Evolutionary conservation across 140 eudicot genomes (phyloP).

Genomic region (Oenanthe javanica): DNA sequence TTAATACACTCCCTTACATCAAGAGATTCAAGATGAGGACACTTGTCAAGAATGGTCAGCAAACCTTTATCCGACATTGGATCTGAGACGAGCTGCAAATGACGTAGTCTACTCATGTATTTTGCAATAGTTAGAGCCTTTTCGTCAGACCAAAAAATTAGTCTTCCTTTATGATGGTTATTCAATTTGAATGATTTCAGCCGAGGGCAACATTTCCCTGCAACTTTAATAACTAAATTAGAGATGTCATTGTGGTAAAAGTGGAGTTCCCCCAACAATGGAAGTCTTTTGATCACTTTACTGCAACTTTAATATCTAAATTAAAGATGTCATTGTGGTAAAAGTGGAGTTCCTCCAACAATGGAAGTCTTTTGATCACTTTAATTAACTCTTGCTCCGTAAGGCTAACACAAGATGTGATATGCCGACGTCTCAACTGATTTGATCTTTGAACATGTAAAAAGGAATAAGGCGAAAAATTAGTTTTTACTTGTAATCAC

Average conservation of each 20-base stretch:
- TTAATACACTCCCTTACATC: conserved; percentile 43
- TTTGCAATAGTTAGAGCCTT: conserved; percentile 51
- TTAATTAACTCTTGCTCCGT: conserved; percentile 18
- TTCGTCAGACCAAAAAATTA: conserved; percentile 14
- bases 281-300: too few species aligned
- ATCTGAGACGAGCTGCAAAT: conserved; percentile 44
- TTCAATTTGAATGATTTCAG: conserved; percentile 46
- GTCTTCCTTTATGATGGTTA: conserved; percentile 2
- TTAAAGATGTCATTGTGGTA: conserved; percentile 10
- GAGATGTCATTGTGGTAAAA: conserved; percentile 19
- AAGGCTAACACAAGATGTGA: conserved; percentile 20
- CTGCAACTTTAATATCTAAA: conserved; percentile 28
- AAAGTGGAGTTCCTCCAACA: conserved; percentile 45
- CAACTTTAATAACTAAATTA: conserved; percentile 22
- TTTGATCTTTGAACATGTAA: conserved; percentile 20
- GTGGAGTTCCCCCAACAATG: too few species aligned
- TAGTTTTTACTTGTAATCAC: neutral
- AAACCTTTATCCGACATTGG: conserved; percentile 41
- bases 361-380: conserved; percentile 30
- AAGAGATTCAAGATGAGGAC: conserved; percentile 60
- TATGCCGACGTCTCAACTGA: conserved; percentile 33
- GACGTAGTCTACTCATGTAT: conserved; percentile 47
- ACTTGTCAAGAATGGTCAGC: conserved; percentile 43
- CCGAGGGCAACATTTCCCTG: conserved; percentile 35
- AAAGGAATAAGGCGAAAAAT: neutral